A percentile compares a stretch with the other conserved stretches of the same genome.
Evolutionary conservation across 805 yeast species (phyloP).

Genomic region (Candida ovalis): DNA sequence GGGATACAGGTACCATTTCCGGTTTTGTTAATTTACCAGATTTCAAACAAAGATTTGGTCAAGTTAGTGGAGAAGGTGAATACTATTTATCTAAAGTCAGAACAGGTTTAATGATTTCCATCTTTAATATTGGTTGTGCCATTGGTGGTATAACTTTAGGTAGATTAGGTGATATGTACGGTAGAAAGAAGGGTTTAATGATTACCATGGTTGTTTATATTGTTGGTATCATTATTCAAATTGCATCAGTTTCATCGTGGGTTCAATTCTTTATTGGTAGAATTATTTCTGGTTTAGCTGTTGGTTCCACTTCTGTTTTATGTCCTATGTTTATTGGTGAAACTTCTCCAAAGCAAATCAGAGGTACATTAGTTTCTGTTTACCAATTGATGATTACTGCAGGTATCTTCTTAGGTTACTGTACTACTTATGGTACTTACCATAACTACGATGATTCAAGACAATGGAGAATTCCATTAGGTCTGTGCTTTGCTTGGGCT

Average conservation of each 20-base stretch:
- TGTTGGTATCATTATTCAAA: conserved; percentile 60
- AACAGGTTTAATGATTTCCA: conserved; percentile 64
- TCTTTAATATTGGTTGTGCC: conserved; percentile 71
- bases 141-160: conserved; percentile 63
- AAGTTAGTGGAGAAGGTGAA: conserved; percentile 35
- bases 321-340: conserved; percentile 63
- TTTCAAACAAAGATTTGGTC: conserved; percentile 53
- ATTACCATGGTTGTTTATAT: conserved; percentile 52
- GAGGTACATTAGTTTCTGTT: conserved; percentile 69
- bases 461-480: conserved; percentile 68
- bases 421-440: conserved; percentile 63
- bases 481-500: conserved; percentile 50
- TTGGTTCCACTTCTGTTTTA: conserved; percentile 50
- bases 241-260: conserved; percentile 52
- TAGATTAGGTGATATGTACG: conserved; percentile 53
- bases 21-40: conserved; percentile 65
- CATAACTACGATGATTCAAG: conserved; percentile 42
- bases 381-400: conserved; percentile 68
- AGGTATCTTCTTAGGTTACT: conserved; percentile 70
- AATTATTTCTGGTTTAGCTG: conserved; percentile 52
- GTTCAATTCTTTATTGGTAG: conserved; percentile 64
- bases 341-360: conserved; percentile 62
- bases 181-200: conserved; percentile 58
- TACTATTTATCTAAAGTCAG: conserved; percentile 46
- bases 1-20: conserved; percentile 76